Conservation (phyloP, 768 basidiomycete genomes). For the Tulasnella calospora region DNA sequence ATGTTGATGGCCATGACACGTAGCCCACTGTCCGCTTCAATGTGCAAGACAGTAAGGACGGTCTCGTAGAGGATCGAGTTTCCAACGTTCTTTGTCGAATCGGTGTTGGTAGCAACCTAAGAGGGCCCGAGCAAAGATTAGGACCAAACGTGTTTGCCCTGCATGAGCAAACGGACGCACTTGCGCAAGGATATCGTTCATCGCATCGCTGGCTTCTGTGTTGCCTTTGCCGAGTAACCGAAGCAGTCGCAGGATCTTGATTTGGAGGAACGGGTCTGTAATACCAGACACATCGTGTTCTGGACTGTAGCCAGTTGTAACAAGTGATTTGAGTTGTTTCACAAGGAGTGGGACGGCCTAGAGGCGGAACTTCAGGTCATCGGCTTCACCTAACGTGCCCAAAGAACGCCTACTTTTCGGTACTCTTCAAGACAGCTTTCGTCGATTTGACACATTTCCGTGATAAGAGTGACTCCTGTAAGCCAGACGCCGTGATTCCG, state of each 20-base stretch:
- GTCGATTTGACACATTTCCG: constrained; percentile 88
- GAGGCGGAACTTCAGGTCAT: background rate
- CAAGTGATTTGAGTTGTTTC: constrained; percentile 88
- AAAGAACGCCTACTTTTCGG: constrained; percentile 60
- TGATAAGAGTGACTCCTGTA: constrained; percentile 88
- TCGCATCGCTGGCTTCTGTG: constrained; percentile 80
- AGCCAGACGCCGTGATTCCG: constrained; percentile 95
- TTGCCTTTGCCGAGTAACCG: constrained; percentile 85
- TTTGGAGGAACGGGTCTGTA: constrained; percentile 91
- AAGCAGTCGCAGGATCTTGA: constrained; percentile 85
- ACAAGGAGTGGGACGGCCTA: constrained; percentile 91
- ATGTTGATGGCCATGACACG: constrained; percentile 99
- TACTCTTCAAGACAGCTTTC: constrained; percentile 72
- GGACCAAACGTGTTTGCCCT: background rate
- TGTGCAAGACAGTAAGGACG: constrained; percentile 91
- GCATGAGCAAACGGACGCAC: constrained; percentile 38
- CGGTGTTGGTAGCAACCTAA: constrained; percentile 98
- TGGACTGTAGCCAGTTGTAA: constrained; percentile 94
- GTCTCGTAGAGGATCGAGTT: constrained; percentile 98
- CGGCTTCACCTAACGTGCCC: background rate
- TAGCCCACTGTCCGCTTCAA: constrained; percentile 91
- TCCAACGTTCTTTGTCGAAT: constrained; percentile 95
- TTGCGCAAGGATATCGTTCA: constrained; percentile 98
- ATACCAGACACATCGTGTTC: constrained; percentile 99
- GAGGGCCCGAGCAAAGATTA: background rate